Percentiles rank a stretch among this genome's conserved stretches.
Evolutionary conservation across 192 early-diverging fungal species (phyloP).

Genomic region (Polychytrium aggregatum): DNA sequence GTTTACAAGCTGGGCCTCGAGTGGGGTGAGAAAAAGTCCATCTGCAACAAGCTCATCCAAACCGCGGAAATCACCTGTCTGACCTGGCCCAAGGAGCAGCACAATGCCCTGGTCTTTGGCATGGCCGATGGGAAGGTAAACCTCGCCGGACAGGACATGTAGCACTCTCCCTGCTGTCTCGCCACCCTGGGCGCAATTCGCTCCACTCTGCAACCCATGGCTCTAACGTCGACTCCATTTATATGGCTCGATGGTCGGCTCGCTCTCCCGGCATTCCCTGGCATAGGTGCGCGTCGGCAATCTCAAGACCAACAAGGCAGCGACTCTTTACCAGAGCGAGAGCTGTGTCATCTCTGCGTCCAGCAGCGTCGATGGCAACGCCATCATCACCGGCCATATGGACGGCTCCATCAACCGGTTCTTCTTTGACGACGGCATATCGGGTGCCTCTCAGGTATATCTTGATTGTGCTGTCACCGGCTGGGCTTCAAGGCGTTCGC

Average conservation of each 20-base stretch:
- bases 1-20: constrained; percentile 56
- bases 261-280: background rate
- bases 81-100: constrained; percentile 49
- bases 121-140: constrained; percentile 51
- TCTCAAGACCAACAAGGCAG: constrained; percentile 56
- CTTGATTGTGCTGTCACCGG: background rate
- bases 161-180: too few relatives aligned
- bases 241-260: background rate
- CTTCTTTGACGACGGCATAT: constrained; percentile 53
- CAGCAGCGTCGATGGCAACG: constrained; percentile 43
- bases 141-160: too few relatives aligned
- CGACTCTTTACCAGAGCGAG: constrained; percentile 53
- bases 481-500: too few relatives aligned
- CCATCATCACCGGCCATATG: constrained; percentile 46
- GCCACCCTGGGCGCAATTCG: too few relatives aligned
- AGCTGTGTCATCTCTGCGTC: constrained; percentile 39
- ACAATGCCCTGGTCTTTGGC: constrained; percentile 51
- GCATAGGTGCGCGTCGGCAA: constrained; percentile 44
- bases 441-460: constrained; percentile 43
- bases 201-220: too few relatives aligned
- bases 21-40: constrained; percentile 58
- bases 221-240: too few relatives aligned
- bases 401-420: constrained; percentile 52
- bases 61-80: constrained; percentile 48
- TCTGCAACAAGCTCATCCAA: constrained; percentile 59